These are phyloP conservation scores for Scedosporium dehoogii DNA, from an alignment of 2,329 filamentous ascomycete species.

Conservation along the genomic window DNA sequence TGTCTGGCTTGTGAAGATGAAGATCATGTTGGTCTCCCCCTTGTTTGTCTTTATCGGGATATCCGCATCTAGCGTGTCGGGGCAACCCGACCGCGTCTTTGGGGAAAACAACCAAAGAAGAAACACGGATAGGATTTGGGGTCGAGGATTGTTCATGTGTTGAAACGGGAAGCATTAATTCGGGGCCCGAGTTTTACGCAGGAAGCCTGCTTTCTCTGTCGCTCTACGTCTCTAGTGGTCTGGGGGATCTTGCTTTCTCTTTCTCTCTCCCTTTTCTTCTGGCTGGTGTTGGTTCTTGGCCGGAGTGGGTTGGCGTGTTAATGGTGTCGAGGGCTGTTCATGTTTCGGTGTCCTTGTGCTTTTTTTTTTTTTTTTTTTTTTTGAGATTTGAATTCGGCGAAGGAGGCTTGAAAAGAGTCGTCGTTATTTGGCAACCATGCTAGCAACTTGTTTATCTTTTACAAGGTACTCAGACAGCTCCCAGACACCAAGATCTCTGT, in stretches of 20 bases:
- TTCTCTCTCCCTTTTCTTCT: neutral
- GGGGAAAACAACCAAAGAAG: neutral
- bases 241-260: neutral
- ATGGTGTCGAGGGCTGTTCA: neutral
- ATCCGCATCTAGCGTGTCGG: neutral
- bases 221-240: neutral
- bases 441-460: neutral
- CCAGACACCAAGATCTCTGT: too few species aligned
- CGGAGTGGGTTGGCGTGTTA: slow-evolving; percentile 1
- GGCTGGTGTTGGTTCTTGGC: slow-evolving; percentile 4
- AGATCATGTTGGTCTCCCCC: neutral
- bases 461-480: neutral
- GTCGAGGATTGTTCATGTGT: neutral
- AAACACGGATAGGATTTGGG: neutral
- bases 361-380: slow-evolving; percentile 7
- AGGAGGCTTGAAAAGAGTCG: neutral
- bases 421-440: slow-evolving; percentile 5
- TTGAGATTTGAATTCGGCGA: slow-evolving; percentile 1
- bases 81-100: neutral
- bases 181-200: neutral
- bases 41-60: slow-evolving; percentile 3
- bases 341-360: neutral
- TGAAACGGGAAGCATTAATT: neutral
- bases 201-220: neutral
- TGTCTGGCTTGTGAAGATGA: neutral